Conservation (phyloP, 2,329 filamentous ascomycete genomes). For the Penicillium occitanis region DNA sequence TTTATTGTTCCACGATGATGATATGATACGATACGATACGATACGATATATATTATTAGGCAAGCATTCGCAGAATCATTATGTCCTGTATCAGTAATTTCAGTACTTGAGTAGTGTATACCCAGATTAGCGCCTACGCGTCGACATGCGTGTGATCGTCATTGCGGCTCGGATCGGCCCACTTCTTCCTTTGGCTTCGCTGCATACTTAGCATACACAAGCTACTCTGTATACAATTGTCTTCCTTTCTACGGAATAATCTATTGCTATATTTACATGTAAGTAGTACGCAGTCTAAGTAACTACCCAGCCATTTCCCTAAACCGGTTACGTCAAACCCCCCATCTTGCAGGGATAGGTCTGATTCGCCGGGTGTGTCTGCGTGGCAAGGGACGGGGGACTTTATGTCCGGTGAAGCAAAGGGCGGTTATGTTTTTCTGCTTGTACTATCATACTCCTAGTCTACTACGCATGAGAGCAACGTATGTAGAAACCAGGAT, state of each 20-base stretch:
- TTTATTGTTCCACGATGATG: slow-evolving; percentile 11
- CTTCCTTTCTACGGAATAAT: too few species aligned
- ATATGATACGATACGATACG: slow-evolving; percentile 14
- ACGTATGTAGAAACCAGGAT: background rate
- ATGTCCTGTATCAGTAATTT: background rate
- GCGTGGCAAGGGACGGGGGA: slow-evolving; percentile 5
- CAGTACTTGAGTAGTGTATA: background rate
- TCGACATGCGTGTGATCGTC: slow-evolving; percentile 1
- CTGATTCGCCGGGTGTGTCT: slow-evolving; percentile 4
- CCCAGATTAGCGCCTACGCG: background rate
- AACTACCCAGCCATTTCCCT: background rate
- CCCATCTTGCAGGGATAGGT: background rate
- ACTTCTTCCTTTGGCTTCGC: background rate
- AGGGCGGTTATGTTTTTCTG: background rate
- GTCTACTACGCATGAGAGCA: too few species aligned
- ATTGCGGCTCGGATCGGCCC: slow-evolving; percentile 9
- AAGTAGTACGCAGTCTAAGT: too few species aligned
- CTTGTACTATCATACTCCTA: background rate
- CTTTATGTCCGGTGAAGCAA: background rate
- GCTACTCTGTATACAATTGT: too few species aligned
- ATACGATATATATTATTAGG: background rate
- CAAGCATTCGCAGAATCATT: background rate
- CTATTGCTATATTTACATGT: too few species aligned
- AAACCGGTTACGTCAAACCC: background rate
- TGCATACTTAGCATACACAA: background rate